Evolutionary conservation across 345 rosid genomes (phyloP).

Genomic region (Brassica napus): DNA sequence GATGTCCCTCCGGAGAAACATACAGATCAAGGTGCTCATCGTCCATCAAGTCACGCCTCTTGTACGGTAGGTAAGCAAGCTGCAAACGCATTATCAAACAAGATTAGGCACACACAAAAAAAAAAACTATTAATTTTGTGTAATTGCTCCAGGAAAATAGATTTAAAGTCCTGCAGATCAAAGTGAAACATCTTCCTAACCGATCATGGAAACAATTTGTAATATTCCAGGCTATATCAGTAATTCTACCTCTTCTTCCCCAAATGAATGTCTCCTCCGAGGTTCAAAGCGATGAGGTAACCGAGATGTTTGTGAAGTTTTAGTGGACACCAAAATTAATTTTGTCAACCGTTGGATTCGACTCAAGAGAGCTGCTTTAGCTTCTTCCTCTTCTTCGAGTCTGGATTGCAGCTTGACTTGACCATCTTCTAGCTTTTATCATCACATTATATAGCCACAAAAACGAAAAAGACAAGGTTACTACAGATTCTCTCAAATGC

Average conservation of each 20-base stretch:
- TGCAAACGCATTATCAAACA: slow-evolving; percentile 45
- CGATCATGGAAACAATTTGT: slow-evolving; percentile 5
- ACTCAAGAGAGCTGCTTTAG: slow-evolving; percentile 94
- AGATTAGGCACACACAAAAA: slow-evolving; percentile 23
- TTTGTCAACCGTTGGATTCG: slow-evolving; percentile 94
- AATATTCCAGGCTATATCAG: slow-evolving; percentile 5
- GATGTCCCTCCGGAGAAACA: slow-evolving; percentile 69
- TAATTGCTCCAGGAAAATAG: not conserved
- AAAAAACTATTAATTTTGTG: slow-evolving; percentile 6
- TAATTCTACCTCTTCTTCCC: slow-evolving; percentile 93
- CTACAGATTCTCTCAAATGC: slow-evolving; percentile 20
- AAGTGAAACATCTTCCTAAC: slow-evolving; percentile 21
- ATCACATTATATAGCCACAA: slow-evolving; percentile 40
- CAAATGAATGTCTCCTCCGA: slow-evolving; percentile 98
- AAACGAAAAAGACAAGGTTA: slow-evolving; percentile 18
- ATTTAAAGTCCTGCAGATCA: slow-evolving; percentile 6
- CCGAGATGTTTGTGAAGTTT: slow-evolving; percentile 75
- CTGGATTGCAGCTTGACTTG: slow-evolving; percentile 90
- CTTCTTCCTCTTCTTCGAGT: slow-evolving; percentile 98
- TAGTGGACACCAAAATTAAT: slow-evolving; percentile 91
- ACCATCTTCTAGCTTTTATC: slow-evolving; percentile 91
- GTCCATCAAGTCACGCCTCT: slow-evolving; percentile 92
- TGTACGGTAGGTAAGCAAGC: slow-evolving; percentile 98
- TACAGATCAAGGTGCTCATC: slow-evolving; percentile 81
- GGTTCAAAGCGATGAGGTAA: slow-evolving; percentile 68